phyloP scores from a whole-genome alignment of 106 monocot species.

The Platanthera guangdongensis region DNA sequence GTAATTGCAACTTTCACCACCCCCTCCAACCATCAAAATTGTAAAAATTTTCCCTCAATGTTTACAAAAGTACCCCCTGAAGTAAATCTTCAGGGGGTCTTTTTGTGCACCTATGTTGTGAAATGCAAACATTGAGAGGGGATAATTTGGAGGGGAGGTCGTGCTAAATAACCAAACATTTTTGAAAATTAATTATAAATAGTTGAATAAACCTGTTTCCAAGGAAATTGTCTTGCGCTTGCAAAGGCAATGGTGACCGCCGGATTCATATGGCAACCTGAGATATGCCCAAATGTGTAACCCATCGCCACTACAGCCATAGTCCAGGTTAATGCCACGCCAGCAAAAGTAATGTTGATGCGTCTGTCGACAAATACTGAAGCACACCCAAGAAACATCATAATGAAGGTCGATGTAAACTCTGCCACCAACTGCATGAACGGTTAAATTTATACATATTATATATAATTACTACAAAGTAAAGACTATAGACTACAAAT shows the following conservation, averaged over 20 bases:
- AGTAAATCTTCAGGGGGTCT: too few relatives aligned
- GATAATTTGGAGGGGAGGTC: too few relatives aligned
- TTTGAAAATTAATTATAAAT: too few relatives aligned
- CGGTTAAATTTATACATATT: not conserved
- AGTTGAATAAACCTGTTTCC: slow-evolving; percentile 24
- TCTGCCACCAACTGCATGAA: slow-evolving; percentile 11
- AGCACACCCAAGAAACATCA: slow-evolving; percentile 18
- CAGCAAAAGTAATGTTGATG: slow-evolving; percentile 8
- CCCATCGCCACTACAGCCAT: slow-evolving; percentile 1
- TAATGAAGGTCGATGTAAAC: slow-evolving; percentile 15
- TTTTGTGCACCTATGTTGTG: too few relatives aligned
- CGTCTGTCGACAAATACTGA: slow-evolving; percentile 10
- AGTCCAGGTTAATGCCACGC: slow-evolving; percentile 16
- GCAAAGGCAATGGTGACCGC: slow-evolving; percentile 23
- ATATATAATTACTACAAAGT: too few relatives aligned
- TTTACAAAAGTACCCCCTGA: too few relatives aligned
- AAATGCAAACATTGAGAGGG: too few relatives aligned
- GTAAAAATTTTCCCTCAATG: too few relatives aligned
- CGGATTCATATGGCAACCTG: slow-evolving; percentile 25
- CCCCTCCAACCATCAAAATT: too few relatives aligned
- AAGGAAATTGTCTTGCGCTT: not conserved
- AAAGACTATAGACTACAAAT: too few relatives aligned
- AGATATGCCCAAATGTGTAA: slow-evolving; percentile 19
- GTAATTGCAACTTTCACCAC: too few relatives aligned
- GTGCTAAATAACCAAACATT: too few relatives aligned